phyloP scores from a whole-genome alignment of 176 grass and related monocot species.

The Musa beccarii region DNA sequence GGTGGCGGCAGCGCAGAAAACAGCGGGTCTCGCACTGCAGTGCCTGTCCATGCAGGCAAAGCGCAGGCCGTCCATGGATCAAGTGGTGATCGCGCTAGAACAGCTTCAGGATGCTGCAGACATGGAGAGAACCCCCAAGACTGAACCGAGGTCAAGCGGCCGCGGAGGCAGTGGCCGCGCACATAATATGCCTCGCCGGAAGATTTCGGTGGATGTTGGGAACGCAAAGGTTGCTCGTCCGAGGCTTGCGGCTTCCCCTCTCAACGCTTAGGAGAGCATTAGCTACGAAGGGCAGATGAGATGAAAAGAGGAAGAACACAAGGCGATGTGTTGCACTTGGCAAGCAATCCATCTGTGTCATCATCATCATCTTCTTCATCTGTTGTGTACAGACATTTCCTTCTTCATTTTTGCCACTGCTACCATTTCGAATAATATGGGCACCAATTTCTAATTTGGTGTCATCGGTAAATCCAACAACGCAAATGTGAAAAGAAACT shows the following conservation, averaged over 20 bases:
- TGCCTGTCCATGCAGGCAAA: slow-evolving; percentile 1
- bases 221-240: not conserved
- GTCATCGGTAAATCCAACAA: too few species aligned
- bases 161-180: not conserved
- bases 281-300: too few species aligned
- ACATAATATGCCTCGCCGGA: not conserved
- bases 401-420: too few species aligned
- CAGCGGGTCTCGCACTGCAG: not conserved
- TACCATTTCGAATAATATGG: too few species aligned
- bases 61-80: slow-evolving; percentile 1
- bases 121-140: not conserved
- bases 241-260: not conserved
- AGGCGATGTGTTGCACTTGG: not conserved
- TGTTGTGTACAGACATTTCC: not conserved
- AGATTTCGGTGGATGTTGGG: not conserved
- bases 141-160: not conserved
- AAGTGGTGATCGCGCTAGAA: not conserved
- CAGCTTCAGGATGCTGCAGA: not conserved
- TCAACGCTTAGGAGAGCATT: too few species aligned
- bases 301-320: too few species aligned
- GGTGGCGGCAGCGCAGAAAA: not conserved
- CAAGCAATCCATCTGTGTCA: not conserved
- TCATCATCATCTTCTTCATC: too few species aligned
- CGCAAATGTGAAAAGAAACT: too few species aligned
- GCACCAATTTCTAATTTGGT: too few species aligned